Base-by-base conservation (phyloP, 139 green algal species). In the Gonium pectorale region DNA sequence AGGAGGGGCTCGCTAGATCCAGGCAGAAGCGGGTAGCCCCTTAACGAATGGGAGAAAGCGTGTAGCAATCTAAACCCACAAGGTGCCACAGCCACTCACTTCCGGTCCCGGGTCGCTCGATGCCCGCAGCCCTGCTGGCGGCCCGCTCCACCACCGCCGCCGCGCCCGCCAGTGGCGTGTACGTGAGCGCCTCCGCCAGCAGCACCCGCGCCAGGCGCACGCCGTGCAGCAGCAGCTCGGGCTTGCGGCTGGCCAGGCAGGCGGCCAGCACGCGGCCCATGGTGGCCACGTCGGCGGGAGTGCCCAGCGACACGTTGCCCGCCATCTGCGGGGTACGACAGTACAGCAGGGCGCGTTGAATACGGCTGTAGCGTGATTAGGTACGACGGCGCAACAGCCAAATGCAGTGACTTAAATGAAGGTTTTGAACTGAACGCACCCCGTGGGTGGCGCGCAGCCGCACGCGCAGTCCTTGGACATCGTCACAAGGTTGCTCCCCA, bases 141-240 rank as follows among this genome's bases (percentile, higher is more conserved):
- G 38, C 40, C 1, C 77, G 59, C 40, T 72, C 49, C 62, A 74
- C 78, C 0, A 29, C 24, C 22, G 46, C 62, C 40, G 63, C 78
- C 33, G 63, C 62, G 11, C 64, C 66, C 27, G 43, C 63, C 0
- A 29, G 29, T 3, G 63, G 62, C 31, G 63, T 63, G 56, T 49
- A 60, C 35, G 51, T 38, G 27, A 67, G 35, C 21, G 63, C 62
- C 46, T 75, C 63, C 2, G 1, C 1, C 22, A 67, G 44, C 75
- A 82, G 75, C 56, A 31, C 59, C 41, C 52, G 54, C 29, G 38
- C 29, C 37, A 84, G 63, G 24, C 78, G 78, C 31, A 74, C 78
- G n/a, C 78, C 78, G 64, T 84, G 62, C 44, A 84, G 62, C 78
- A 84, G 78, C 33, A 84, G 62, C 44, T 75, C 78, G 40, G 78